Conservation (phyloP, 2,329 filamentous ascomycete species). For the Daldinia eschscholtzii region DNA sequence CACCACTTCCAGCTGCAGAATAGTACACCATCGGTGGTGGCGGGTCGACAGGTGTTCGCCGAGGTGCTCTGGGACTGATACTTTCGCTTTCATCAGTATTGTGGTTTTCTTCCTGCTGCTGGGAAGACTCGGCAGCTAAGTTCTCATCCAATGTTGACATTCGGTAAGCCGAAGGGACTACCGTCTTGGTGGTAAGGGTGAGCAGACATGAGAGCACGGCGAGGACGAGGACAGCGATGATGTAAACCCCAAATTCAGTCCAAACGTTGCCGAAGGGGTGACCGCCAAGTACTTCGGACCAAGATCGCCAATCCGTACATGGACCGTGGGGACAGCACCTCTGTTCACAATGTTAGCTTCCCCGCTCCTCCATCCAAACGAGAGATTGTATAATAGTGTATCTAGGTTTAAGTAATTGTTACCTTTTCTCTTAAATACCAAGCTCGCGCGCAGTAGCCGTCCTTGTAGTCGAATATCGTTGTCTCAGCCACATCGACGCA, state of each 20-base stretch:
- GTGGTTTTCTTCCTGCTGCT: slow-evolving; percentile 56
- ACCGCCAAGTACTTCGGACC: slow-evolving; percentile 64
- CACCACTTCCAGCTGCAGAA: slow-evolving; percentile 93
- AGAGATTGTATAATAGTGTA: not conserved
- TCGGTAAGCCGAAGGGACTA: slow-evolving; percentile 88
- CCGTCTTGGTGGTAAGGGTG: slow-evolving; percentile 91
- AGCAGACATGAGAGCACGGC: slow-evolving; percentile 80
- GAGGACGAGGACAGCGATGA: slow-evolving; percentile 77
- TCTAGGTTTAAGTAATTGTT: slow-evolving; percentile 41
- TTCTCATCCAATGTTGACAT: slow-evolving; percentile 94
- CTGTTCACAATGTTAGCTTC: slow-evolving; percentile 51
- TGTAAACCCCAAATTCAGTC: slow-evolving; percentile 83
- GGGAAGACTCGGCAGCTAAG: slow-evolving; percentile 74
- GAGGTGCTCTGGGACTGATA: slow-evolving; percentile 55
- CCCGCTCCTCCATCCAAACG: not conserved
- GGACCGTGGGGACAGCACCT: slow-evolving; percentile 67
- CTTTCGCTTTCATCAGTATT: slow-evolving; percentile 57
- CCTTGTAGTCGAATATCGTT: slow-evolving; percentile 89
- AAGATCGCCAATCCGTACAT: slow-evolving; percentile 69
- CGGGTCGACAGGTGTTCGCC: slow-evolving; percentile 55
- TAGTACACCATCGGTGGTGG: slow-evolving; percentile 86
- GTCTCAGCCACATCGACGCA: slow-evolving; percentile 89
- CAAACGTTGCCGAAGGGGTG: slow-evolving; percentile 64
- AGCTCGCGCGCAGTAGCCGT: slow-evolving; percentile 79
- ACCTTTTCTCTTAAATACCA: slow-evolving; percentile 83